Base-by-base conservation (phyloP, 768 basidiomycete species). In the Austroboletus eburneus region DNA sequence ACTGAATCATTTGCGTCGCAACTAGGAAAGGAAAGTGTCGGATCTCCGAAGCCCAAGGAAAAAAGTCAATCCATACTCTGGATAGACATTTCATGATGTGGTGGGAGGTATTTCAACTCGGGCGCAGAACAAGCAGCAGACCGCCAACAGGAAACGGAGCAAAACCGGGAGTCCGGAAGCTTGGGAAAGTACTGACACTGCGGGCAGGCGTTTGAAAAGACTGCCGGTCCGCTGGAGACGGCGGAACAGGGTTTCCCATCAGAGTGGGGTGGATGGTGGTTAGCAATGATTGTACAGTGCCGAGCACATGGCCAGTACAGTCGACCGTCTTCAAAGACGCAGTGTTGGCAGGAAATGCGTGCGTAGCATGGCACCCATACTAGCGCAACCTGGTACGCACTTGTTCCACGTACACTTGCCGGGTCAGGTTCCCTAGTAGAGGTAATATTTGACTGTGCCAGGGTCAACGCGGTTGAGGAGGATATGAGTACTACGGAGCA, bases 101-200 rank as follows among this genome's bases (percentile, higher is more conserved):
- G 39, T 0, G 27, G 32, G 13, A 62, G 56, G 16, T 7, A 37
- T 16, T 30, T 64, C 14, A 62, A 21, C 23, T 34, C 34, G 2
- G 59, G 62, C 2, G 59, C 59, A 4, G 33, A 45, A 6, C 33
- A 41, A 12, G 57, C 53, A 3, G 54, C 56, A 2, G 20, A 42
- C 14, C 23, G 33, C 24, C 14, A 4, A 5, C 61, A 64, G 8
- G 21, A 13, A 16, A 42, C 13, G 5, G 61, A 58, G 7, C 59
- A 62, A 39, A 62, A 64, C 1, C 51, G 45, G 17, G 49, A 47
- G 16, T 62, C 27, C 8, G 50, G 50, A 16, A 25, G 47, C 24
- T 54, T 58, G 9, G 53, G 49, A 8, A 17, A 32, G 34, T 21
- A 17, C 34, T 21, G 27, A 39, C 61, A 62, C 6, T 56, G 51